Percentiles rank a stretch among this genome's conserved stretches.
Evolutionary conservation across 495 filamentous ascomycete species (phyloP).

Genomic region (Podospora tetraspora): DNA sequence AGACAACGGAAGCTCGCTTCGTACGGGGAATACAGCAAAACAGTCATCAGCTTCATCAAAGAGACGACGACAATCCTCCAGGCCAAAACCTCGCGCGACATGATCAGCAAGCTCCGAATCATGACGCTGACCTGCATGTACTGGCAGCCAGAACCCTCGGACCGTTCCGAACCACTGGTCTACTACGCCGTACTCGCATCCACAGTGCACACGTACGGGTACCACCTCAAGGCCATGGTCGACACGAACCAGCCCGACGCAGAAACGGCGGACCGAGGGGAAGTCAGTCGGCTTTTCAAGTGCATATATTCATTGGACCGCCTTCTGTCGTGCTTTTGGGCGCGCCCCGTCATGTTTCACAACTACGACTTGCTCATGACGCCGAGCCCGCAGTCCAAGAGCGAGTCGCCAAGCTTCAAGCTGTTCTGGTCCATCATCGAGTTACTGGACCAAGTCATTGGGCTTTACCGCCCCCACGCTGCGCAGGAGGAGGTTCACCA

Average conservation of each 20-base stretch:
- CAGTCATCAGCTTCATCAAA: constrained; percentile 29
- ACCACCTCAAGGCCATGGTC: constrained; percentile 43
- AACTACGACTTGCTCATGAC: constrained; percentile 55
- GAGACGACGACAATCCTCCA: constrained; percentile 18
- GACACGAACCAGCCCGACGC: not conserved
- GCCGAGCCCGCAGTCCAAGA: constrained; percentile 13
- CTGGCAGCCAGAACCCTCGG: constrained; percentile 24
- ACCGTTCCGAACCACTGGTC: constrained; percentile 16
- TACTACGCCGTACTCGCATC: constrained; percentile 35
- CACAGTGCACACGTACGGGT: constrained; percentile 59
- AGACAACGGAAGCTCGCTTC: constrained; percentile 20
- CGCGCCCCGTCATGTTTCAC: constrained; percentile 59
- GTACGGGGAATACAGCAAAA: constrained; percentile 35
- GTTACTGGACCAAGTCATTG: constrained; percentile 60
- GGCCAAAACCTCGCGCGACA: constrained; percentile 11
- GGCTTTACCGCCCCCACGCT: constrained; percentile 58
- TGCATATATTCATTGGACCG: constrained; percentile 65
- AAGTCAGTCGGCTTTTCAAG: constrained; percentile 48
- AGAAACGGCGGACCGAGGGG: not conserved
- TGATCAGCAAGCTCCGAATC: constrained; percentile 18
- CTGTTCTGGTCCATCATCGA: constrained; percentile 44
- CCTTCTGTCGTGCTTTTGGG: constrained; percentile 57
- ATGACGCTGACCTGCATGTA: constrained; percentile 26
- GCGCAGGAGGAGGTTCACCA: constrained; percentile 37
- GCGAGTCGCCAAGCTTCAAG: constrained; percentile 40